These are phyloP conservation scores for Metschnikowia noctiluminum DNA, from an alignment of 805 yeast genomes.

Conservation along the genomic window DNA sequence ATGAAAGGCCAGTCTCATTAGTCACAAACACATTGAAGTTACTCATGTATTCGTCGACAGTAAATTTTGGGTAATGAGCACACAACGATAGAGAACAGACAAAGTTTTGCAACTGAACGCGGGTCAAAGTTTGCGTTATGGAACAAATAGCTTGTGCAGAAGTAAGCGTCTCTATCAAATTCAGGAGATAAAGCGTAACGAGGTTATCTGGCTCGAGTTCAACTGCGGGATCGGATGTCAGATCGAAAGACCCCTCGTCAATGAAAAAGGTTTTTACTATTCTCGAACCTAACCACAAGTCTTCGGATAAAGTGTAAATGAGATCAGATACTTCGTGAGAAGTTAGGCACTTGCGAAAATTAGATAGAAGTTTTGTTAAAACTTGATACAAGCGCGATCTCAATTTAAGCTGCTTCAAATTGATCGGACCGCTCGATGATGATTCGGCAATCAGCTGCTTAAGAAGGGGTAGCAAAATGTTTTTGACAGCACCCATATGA, in stretches of 20 bases:
- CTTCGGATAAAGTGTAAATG: conserved; percentile 19
- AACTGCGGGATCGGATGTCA: conserved; percentile 8
- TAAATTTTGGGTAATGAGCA: conserved; percentile 41
- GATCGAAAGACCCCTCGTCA: not conserved
- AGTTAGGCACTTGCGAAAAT: conserved; percentile 26
- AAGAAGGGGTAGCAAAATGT: conserved; percentile 6
- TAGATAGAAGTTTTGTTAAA: conserved; percentile 24
- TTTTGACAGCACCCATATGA: conserved; percentile 19
- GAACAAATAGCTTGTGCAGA: conserved; percentile 26
- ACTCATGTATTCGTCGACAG: conserved; percentile 46
- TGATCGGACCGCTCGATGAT: not conserved
- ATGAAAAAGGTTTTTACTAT: conserved; percentile 14
- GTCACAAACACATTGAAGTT: conserved; percentile 73
- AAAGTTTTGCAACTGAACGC: conserved; percentile 13
- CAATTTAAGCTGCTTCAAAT: conserved; percentile 20
- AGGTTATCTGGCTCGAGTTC: conserved; percentile 18
- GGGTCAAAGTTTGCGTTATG: conserved; percentile 18
- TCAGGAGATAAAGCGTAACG: conserved; percentile 24
- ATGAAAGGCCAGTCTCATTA: conserved; percentile 66
- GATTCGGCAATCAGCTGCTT: conserved; percentile 3
- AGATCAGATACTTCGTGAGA: conserved; percentile 16
- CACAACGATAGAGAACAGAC: conserved; percentile 32
- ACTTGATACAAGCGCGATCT: conserved; percentile 29
- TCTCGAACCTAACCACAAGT: conserved; percentile 20
- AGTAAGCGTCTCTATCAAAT: conserved; percentile 31